Base-by-base conservation (phyloP, 176 grass and related monocot species). In the Ensete glaucum region DNA sequence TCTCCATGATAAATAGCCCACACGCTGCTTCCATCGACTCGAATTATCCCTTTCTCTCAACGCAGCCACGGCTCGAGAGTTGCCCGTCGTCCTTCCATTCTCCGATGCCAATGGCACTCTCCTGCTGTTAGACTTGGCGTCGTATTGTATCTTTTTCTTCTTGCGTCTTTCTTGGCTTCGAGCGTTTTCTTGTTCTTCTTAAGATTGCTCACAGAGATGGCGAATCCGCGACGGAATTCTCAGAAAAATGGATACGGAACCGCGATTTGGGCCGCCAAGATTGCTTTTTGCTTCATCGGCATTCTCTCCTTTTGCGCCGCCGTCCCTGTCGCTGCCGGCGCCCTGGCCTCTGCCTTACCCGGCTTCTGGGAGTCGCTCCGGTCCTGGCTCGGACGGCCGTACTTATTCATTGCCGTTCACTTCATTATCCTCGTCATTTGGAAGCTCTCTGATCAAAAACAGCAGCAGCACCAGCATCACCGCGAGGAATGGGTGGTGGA, bases 311-410 rank as follows among this genome's bases (percentile, higher is more conserved):
- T 63, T 0, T 73, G 56, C 2, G 23, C 74, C 9, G 83, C 75
- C 9, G 51, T 85, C 29, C 93, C 89, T 20, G 82, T 83, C 4
- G 21, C 90, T 63, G 55, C 80, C 19, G 73, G 62, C n/a, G 25
- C 74, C 8, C 48, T 87, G 75, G 78, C 73, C 72, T 65, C 63
- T 9, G 80, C 71, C 24, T 9, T 93, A 24, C 86, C 82, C 22
- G 62, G 82, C 63, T 55, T 62, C 29, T 88, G 83, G 87, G 71
- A 75, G 19, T 82, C 65, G 0, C 62, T 77, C 75, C 79, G 80
- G 1, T 64, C 80, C 65, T 96, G 83, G 81, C 64, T 91, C 57
- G 50, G 49, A 6, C 75, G 62, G 16, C 75, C 75, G 1, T 77
- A 77, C 62, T 62, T 77, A 5, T 66, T 77, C 60, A 22, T 77